These are phyloP conservation scores for Nemophila menziesii DNA, from an alignment of 257 asterid genomes.

Conservation along the genomic window DNA sequence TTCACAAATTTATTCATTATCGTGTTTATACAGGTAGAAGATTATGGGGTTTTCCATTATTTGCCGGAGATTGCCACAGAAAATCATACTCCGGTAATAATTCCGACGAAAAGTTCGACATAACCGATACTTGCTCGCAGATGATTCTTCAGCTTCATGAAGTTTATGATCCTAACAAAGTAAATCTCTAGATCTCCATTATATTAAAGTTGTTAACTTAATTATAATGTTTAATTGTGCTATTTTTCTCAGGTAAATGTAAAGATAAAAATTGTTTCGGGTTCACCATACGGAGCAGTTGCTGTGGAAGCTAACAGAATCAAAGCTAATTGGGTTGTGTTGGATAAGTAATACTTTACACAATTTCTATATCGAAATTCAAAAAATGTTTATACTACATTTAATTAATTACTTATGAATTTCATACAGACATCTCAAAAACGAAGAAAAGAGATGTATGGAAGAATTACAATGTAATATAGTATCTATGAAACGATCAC, in stretches of 20 bases:
- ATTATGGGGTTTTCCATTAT: constrained; percentile 88
- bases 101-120: constrained; percentile 70
- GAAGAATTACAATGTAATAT: constrained; percentile 93
- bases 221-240: background rate
- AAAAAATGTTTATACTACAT: background rate
- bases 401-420: background rate
- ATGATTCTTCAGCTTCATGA: constrained; percentile 98
- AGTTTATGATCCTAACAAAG: constrained; percentile 93
- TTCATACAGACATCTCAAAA: constrained; percentile 63
- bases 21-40: constrained; percentile 45
- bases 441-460: constrained; percentile 84
- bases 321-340: constrained; percentile 88
- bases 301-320: constrained; percentile 84
- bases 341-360: constrained; percentile 60
- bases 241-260: constrained; percentile 59
- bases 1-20: background rate
- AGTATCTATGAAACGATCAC: constrained; percentile 81
- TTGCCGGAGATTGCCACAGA: constrained; percentile 87
- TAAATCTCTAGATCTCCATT: constrained; percentile 12
- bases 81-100: constrained; percentile 50
- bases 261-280: constrained; percentile 74
- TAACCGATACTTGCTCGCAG: constrained; percentile 83
- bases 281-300: constrained; percentile 66
- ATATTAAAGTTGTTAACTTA: background rate
- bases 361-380: background rate